phyloP scores from a whole-genome alignment of 176 grass and related monocot genomes.

The bread wheat (Triticum aestivum) region DNA sequence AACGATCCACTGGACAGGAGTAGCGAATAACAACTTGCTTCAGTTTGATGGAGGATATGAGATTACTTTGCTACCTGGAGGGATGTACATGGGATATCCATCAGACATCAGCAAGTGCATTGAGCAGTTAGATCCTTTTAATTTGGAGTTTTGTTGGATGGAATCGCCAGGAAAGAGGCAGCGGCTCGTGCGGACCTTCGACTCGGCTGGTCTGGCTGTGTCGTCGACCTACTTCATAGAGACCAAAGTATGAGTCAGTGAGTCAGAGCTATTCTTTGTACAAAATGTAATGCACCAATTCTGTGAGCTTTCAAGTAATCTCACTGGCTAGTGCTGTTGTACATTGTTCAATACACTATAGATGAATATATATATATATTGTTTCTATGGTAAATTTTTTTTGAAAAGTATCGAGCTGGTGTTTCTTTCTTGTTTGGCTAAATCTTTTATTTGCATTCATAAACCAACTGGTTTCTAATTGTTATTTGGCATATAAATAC shows the following conservation, averaged over 20 bases:
- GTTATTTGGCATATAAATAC: neutral
- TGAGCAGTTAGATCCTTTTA: constrained; percentile 66
- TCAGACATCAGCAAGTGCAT: constrained; percentile 76
- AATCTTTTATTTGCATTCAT: neutral
- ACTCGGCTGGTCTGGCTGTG: constrained; percentile 73
- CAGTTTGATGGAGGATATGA: constrained; percentile 84
- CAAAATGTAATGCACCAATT: constrained; percentile 6
- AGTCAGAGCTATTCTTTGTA: neutral
- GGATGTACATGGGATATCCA: constrained; percentile 93
- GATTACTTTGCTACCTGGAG: constrained; percentile 81
- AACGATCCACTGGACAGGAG: constrained; percentile 79
- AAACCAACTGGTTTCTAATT: neutral
- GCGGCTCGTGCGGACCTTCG: constrained; percentile 69
- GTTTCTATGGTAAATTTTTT: neutral
- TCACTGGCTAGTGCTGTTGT: neutral
- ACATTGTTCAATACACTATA: neutral
- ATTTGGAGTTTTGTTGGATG: constrained; percentile 96
- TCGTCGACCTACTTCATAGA: constrained; percentile 82
- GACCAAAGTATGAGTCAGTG: constrained; percentile 53
- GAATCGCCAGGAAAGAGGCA: constrained; percentile 75
- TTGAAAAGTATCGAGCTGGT: neutral
- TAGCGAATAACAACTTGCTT: constrained; percentile 56
- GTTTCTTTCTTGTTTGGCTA: neutral
- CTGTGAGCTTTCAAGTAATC: constrained; percentile 12
- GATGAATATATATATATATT: neutral